Conservation (phyloP, 2,329 filamentous ascomycete species). For the Cadophora malorum region DNA sequence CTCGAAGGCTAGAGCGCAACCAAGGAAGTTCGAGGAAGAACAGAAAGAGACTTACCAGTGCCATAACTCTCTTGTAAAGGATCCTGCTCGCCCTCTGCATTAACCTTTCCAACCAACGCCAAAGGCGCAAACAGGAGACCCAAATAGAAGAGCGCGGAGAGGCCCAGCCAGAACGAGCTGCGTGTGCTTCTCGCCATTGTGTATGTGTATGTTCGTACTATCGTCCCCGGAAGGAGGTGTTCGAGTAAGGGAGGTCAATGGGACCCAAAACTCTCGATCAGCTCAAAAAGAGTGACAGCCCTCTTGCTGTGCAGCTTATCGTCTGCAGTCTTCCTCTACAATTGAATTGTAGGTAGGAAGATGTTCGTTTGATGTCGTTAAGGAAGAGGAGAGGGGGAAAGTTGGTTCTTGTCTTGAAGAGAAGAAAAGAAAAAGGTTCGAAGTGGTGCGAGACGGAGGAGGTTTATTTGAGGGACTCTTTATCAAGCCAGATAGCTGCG, state of each 20-base stretch:
- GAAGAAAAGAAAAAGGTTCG: not conserved
- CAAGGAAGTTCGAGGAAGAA: slow-evolving; percentile 1
- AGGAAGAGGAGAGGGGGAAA: not conserved
- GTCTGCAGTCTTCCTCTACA: slow-evolving; percentile 15
- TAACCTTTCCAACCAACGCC: slow-evolving; percentile 78
- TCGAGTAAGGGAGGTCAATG: not conserved
- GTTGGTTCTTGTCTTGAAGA: slow-evolving; percentile 7
- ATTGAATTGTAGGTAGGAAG: slow-evolving; percentile 5
- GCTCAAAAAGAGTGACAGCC: slow-evolving; percentile 2
- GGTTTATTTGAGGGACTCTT: slow-evolving; percentile 8
- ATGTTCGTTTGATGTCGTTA: slow-evolving; percentile 1
- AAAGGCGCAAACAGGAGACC: slow-evolving; percentile 87
- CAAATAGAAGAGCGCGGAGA: slow-evolving; percentile 92
- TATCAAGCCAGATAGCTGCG: slow-evolving; percentile 18
- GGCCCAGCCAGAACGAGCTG: slow-evolving; percentile 74
- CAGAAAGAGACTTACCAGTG: slow-evolving; percentile 58
- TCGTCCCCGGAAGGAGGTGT: slow-evolving; percentile 5
- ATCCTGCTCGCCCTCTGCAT: slow-evolving; percentile 74
- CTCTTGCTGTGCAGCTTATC: slow-evolving; percentile 6
- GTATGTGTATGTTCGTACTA: not conserved
- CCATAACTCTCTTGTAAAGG: slow-evolving; percentile 74
- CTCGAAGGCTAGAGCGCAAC: not conserved
- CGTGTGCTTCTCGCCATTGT: slow-evolving; percentile 10
- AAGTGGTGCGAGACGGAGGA: not conserved
- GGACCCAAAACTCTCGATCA: not conserved